Evolutionary conservation across 495 filamentous ascomycete genomes (phyloP), one percentile per base, ranked within the genome.

Genomic region (Hypoxylon subgilvum): DNA sequence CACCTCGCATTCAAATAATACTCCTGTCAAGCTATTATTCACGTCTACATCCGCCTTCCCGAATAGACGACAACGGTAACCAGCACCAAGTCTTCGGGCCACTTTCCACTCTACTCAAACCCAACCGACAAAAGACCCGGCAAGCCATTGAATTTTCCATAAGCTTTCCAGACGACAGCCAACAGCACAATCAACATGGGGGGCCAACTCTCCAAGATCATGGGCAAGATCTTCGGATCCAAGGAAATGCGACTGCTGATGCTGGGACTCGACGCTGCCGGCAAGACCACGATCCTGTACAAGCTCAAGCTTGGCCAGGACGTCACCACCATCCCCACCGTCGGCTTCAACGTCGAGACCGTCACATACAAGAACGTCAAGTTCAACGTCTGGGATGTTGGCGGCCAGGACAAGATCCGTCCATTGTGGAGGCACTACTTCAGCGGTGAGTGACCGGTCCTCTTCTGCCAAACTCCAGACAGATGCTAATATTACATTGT

Each of bases 221-320:
- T 96, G 87, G 85, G 84, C 76, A 97, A 95, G 86, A 91, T 98
- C 73, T 97, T 97, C 76, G 95, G 94, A 75, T 94, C 92, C 43
- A 95, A 96, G 79, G 95, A 98, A 76, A 96, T 98, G 89, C 88
- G 94, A 61, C 85, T 98, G 72, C 79, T 98, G 65, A 98, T 98
- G 94, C 81, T 98, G 70, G 94, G 94, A 49, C 84, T 98, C 50
- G 94, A 98, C 76, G 94, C 94, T 61, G 94, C 94, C 48, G 94
- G 94, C 75, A 98, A 98, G 82, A 98, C 94, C 18, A 98, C 94
- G 28, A 98, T 98, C 70, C 87, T 98, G n/a, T 98, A 98, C 84
- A 96, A 96, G 82, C 84, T 98, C 71, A 97, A 97, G 82, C 86
- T 97, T 59, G 91, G 96, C 72, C 92, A 96, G 74, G 89, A 95